These are phyloP conservation scores for Ogataea pilisensis DNA, from an alignment of 805 yeast species.

Conservation along the genomic window DNA sequence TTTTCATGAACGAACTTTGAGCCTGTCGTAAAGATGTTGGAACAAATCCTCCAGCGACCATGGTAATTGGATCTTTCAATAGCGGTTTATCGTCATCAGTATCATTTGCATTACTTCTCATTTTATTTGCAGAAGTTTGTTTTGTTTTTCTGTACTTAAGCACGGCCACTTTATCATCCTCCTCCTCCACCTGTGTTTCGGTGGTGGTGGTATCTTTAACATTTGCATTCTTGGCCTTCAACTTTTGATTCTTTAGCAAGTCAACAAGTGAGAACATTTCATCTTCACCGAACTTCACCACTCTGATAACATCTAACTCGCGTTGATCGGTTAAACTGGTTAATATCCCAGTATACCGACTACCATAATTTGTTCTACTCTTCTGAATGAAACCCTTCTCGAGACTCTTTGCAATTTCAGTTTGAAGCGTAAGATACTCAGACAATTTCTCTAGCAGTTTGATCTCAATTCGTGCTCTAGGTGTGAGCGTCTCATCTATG, in stretches of 20 bases:
- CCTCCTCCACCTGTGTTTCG: slow-evolving; percentile 1
- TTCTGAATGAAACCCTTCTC: slow-evolving; percentile 36
- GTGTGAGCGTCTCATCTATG: not conserved
- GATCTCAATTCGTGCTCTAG: not conserved
- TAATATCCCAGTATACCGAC: not conserved
- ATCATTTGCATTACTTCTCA: no score
- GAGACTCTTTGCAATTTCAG: slow-evolving; percentile 8
- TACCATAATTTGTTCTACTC: slow-evolving; percentile 36
- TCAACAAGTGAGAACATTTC: not conserved
- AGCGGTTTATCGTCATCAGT: not conserved
- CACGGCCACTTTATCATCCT: not conserved
- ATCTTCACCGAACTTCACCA: slow-evolving; percentile 1
- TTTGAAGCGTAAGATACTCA: not conserved
- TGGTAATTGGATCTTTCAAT: slow-evolving; percentile 18
- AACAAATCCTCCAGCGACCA: slow-evolving; percentile 27
- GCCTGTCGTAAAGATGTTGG: slow-evolving; percentile 18
- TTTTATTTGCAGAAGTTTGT: not conserved
- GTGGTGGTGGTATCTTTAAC: slow-evolving; percentile 1
- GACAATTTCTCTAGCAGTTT: not conserved
- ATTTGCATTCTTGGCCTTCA: not conserved
- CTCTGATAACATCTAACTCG: slow-evolving; percentile 11
- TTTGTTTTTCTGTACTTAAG: not conserved
- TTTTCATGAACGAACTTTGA: slow-evolving; percentile 11
- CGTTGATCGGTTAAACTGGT: not conserved
- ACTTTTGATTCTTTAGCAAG: not conserved